Evolutionary conservation across 495 filamentous ascomycete genomes (phyloP), one percentile per base, ranked within the genome.

Genomic region (Apodospora peruviana): DNA sequence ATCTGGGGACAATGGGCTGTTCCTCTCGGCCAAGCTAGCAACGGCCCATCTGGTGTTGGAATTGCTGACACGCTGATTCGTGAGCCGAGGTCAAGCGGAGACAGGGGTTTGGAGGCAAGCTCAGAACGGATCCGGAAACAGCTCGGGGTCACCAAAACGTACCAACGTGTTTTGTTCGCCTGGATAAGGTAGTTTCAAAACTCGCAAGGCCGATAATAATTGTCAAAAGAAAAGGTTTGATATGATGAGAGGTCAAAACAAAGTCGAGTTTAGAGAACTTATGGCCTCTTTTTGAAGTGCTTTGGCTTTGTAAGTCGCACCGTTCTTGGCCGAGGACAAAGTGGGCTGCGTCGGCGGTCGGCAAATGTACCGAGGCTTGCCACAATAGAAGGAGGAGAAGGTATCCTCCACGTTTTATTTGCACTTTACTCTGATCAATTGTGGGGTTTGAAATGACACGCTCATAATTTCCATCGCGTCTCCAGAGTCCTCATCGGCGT

Each of bases 11-110:
- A 42, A 58, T 50, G 40, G 55, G 46, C 32, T 56, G 50, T 45
- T 48, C 40, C 35, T 46, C 48, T 32, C 7, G 27, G 27, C 45
- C 44, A 51, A 52, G 47, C 56, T 57, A 59, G 59, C 59, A 61
- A 57, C 57, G 55, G 51, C 56, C 37, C 53, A 52, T 40, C 55
- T 43, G 55, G 50, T 47, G 60, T 63, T 67, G 58, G 59, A 68
- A 71, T 63, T 71, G 63, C 67, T 68, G 60, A 69, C 60, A 55
- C 61, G 64, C 69, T 72, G 69, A 73, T 73, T 72, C 67, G 66
- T 67, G 66, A 59, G 66, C 66, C 66, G 68, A 68, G 66, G 62
- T 64, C 59, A 43, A 57, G 47, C 45, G 47, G 35, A 23, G 53
- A 46, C 40, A 40, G 40, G 51, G 51, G 40, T 14, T 38, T n/a